phyloP scores from a whole-genome alignment of 805 yeast species.

The Sugiyamaella qingdaonensis region DNA sequence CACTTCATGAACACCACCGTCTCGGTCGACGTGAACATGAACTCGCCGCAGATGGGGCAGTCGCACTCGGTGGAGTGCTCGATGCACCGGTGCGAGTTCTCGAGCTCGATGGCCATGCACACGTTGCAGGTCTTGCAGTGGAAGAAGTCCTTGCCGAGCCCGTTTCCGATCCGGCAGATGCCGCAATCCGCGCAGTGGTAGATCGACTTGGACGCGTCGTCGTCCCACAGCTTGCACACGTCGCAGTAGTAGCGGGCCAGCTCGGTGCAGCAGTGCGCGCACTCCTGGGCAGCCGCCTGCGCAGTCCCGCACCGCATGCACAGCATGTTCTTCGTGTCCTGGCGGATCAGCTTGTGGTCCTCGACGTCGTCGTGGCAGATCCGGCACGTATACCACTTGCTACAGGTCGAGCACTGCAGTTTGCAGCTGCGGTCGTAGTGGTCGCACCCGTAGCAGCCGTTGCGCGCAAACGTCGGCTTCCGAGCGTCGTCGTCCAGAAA shows the following conservation, averaged over 20 bases:
- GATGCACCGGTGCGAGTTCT: constrained; percentile 75
- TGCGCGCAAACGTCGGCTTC: constrained; percentile 50
- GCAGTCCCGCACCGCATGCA: constrained; percentile 79
- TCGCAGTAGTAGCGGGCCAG: constrained; percentile 76
- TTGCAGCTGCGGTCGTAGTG: constrained; percentile 85
- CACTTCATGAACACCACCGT: constrained; percentile 90
- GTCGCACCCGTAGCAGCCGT: constrained; percentile 58
- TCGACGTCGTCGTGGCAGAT: constrained; percentile 75
- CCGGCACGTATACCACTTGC: constrained; percentile 74
- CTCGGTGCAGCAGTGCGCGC: constrained; percentile 61
- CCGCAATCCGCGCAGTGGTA: constrained; percentile 94
- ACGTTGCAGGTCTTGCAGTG: constrained; percentile 89
- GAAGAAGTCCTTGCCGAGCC: constrained; percentile 82
- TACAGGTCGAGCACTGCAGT: constrained; percentile 72
- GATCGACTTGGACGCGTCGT: constrained; percentile 66
- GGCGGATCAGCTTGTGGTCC: constrained; percentile 55
- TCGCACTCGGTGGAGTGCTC: constrained; percentile 84
- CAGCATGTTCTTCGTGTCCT: constrained; percentile 59
- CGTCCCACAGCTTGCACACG: constrained; percentile 79
- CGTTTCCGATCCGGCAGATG: constrained; percentile 85
- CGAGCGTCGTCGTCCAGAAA: constrained; percentile 41
- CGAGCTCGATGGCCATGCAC: constrained; percentile 75
- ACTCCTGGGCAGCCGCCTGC: constrained; percentile 67
- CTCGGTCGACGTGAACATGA: constrained; percentile 74
- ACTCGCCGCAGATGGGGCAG: constrained; percentile 91